Percentiles rank a stretch among this genome's conserved stretches.
phyloP scores from a whole-genome alignment of 2,329 filamentous ascomycete genomes.

The Blastomyces gilchristii region DNA sequence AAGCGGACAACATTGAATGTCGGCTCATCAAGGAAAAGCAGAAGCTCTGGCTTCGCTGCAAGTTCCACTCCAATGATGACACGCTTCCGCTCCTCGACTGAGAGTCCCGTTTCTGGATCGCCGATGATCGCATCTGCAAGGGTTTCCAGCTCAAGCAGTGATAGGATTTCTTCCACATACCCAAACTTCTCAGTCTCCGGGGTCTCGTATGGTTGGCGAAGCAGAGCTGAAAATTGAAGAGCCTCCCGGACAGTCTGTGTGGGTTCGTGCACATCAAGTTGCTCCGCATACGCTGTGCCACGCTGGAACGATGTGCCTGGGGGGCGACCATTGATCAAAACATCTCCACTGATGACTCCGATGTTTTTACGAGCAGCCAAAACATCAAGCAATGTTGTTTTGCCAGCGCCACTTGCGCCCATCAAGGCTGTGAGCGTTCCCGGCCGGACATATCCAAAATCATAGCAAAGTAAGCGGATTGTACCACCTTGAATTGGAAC shows the following conservation, averaged over 20 bases:
- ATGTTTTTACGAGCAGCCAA: conserved; percentile 77
- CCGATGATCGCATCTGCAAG: conserved; percentile 87
- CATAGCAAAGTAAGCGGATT: conserved; percentile 70
- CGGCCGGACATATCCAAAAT: conserved; percentile 89
- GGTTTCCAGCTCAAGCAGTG: conserved; percentile 77
- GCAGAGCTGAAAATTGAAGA: conserved; percentile 71
- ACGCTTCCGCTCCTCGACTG: conserved; percentile 59
- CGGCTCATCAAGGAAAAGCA: conserved; percentile 89
- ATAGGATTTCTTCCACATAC: conserved; percentile 85
- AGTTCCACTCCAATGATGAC: conserved; percentile 94
- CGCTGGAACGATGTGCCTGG: conserved; percentile 70
- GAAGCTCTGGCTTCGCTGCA: conserved; percentile 76
- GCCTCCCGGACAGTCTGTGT: conserved; percentile 84
- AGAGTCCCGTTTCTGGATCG: conserved; percentile 66
- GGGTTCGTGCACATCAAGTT: conserved; percentile 79
- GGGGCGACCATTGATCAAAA: conserved; percentile 64
- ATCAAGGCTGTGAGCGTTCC: conserved; percentile 86
- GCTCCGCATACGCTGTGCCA: conserved; percentile 67
- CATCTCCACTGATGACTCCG: conserved; percentile 78
- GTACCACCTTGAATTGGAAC: conserved; percentile 67
- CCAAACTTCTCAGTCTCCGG: conserved; percentile 66
- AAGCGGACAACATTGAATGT: conserved; percentile 88
- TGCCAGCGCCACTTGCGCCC: conserved; percentile 82
- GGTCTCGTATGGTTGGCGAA: conserved; percentile 71
- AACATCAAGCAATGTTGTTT: conserved; percentile 81